Base-by-base conservation (phyloP, 371 early-diverging fungal genomes). In the Actinomortierella wolfii region DNA sequence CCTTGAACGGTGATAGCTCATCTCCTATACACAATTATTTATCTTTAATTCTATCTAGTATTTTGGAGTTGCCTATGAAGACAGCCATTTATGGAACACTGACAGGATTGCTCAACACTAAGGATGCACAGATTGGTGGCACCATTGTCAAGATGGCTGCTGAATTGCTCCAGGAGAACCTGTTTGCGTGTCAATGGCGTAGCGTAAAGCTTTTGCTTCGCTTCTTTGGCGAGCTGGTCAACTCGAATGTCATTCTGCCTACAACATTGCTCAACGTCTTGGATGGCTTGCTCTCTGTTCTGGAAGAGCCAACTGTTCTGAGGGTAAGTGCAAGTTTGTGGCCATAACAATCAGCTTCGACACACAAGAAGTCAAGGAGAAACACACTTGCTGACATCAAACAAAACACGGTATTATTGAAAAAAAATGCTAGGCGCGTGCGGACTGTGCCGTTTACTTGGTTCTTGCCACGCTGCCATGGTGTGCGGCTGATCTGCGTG, bases 181-280 rank as follows among this genome's bases (percentile, higher is more conserved):
- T 87, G 66, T 61, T 67, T 1, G 55, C 52, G 39, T 77, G 78
- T 40, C 76, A 84, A 47, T 92, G 91, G 87, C 81, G 84, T 13
- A 81, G 82, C 43, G 83, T 90, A 54, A 95, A 95, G 78, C 80
- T 92, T 42, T 59, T 91, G 77, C 64, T 90, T 54, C 83, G 94
- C 50, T 96, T 89, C 71, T 90, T 92, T 78, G 93, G 87, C 24
- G 89, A 92, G 76, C 81, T 94, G 29, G 89, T 92, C 54, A 89
- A 86, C 67, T 80, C 90, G 49, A 89, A 89, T 61, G 90, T 93
- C 9, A 86, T 97, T 55, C 57, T 80, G 18, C 85, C 92, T 1
- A 68, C 79, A 1, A 82, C 88, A 9, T 85, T 89, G 53, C 75
- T 93, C 44, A 76, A 68, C 11, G 64, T 93, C 39, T 66, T 91